A percentile compares a stretch with the other conserved stretches of the same genome.
Conservation (phyloP, 495 filamentous ascomycete species). For the Trichoderma reesei region DNA sequence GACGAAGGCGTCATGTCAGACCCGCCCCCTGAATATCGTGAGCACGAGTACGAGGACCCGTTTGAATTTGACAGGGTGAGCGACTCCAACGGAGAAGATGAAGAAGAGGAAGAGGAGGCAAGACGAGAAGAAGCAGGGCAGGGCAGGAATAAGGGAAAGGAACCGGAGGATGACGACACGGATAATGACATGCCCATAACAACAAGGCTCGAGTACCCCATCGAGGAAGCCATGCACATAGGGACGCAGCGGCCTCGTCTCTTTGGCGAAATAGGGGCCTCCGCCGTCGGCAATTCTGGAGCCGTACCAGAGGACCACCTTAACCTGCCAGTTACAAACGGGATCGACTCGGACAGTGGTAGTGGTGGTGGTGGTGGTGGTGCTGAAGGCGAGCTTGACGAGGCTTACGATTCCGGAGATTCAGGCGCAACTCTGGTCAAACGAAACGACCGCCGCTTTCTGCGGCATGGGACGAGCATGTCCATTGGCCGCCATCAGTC, state of each 20-base stretch:
- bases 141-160: slow-evolving; percentile 18
- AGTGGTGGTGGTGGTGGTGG: slow-evolving; percentile 26
- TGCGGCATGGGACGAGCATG: slow-evolving; percentile 12
- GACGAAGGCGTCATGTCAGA: slow-evolving; percentile 39
- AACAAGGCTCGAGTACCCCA: no score
- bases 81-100: slow-evolving; percentile 31
- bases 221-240: slow-evolving; percentile 27
- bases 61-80: slow-evolving; percentile 16
- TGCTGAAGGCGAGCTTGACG: slow-evolving; percentile 32
- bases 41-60: slow-evolving; percentile 6
- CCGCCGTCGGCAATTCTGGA: slow-evolving; percentile 54
- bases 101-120: slow-evolving; percentile 18
- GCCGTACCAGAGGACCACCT: slow-evolving; percentile 31
- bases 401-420: slow-evolving; percentile 26
- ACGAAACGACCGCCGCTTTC: slow-evolving; percentile 10
- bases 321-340: slow-evolving; percentile 30
- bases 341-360: slow-evolving; percentile 12
- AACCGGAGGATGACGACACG: slow-evolving; percentile 26
- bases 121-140: no score
- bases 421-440: slow-evolving; percentile 10
- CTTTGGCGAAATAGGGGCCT: slow-evolving; percentile 72
- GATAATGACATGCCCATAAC: slow-evolving; percentile 16
- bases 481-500: slow-evolving; percentile 18
- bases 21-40: slow-evolving; percentile 45
- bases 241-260: slow-evolving; percentile 38